phyloP scores from a whole-genome alignment of 148 eudicot genomes.

The Amaranthus cruentus region DNA sequence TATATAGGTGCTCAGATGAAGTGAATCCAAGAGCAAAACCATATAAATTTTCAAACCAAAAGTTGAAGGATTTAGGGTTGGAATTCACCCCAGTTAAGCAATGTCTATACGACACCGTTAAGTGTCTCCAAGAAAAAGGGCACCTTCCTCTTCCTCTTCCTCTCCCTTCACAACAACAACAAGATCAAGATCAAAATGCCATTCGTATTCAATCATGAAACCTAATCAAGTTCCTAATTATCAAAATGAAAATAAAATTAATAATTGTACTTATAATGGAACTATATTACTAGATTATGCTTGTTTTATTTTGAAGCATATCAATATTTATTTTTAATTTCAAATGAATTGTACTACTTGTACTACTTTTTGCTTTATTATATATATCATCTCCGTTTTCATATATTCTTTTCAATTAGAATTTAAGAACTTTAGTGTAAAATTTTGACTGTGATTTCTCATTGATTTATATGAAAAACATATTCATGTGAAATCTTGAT shows the following conservation, averaged over 20 bases:
- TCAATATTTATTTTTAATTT: not conserved
- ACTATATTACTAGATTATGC: not conserved
- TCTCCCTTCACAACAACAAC: slow-evolving; percentile 37
- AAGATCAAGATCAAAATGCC: slow-evolving; percentile 34
- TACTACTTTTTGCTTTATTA: too few species aligned
- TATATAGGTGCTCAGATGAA: slow-evolving; percentile 73
- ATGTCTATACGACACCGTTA: slow-evolving; percentile 62
- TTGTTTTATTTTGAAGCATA: slow-evolving; percentile 5
- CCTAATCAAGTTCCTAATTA: not conserved
- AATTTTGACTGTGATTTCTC: too few species aligned
- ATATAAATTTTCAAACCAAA: slow-evolving; percentile 72
- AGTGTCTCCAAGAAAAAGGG: slow-evolving; percentile 78
- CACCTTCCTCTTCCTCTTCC: slow-evolving; percentile 60
- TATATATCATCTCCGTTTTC: too few species aligned
- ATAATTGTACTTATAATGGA: not conserved
- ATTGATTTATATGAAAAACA: too few species aligned
- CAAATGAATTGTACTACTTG: too few species aligned
- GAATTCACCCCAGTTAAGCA: slow-evolving; percentile 68
- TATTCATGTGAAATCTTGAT: too few species aligned
- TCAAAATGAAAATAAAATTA: not conserved
- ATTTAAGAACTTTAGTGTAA: too few species aligned
- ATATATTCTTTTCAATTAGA: too few species aligned
- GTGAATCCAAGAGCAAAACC: slow-evolving; percentile 67
- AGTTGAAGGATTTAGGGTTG: slow-evolving; percentile 68
- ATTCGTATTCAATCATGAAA: slow-evolving; percentile 27